phyloP scores from a whole-genome alignment of 1,284 basidiomycete genomes.

The Microbotryum violaceum region DNA sequence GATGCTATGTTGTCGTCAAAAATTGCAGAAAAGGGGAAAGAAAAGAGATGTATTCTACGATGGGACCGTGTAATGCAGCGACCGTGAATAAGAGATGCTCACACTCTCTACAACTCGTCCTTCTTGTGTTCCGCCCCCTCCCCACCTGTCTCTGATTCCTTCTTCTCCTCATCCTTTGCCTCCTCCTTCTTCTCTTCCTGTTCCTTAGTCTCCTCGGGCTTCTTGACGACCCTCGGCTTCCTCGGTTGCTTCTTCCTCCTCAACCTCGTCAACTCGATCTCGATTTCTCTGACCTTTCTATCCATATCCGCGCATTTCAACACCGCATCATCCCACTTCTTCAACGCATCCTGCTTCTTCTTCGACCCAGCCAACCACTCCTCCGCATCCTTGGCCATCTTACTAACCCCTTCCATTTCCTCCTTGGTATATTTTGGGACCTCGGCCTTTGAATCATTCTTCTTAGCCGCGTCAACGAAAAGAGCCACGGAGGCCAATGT shows the following conservation, averaged over 20 bases:
- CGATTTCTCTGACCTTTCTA: slow-evolving; percentile 66
- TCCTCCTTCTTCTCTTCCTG: not conserved
- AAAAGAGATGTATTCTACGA: too few relatives aligned
- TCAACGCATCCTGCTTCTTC: slow-evolving; percentile 65
- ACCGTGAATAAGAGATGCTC: too few relatives aligned
- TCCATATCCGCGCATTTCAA: slow-evolving; percentile 74
- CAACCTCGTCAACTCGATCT: slow-evolving; percentile 51
- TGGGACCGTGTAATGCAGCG: too few relatives aligned
- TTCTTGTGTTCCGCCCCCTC: not conserved
- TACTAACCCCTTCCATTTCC: slow-evolving; percentile 67
- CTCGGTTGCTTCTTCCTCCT: slow-evolving; percentile 28
- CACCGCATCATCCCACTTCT: slow-evolving; percentile 68
- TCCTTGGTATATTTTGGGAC: slow-evolving; percentile 60
- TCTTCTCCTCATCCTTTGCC: slow-evolving; percentile 12
- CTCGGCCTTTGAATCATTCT: slow-evolving; percentile 48
- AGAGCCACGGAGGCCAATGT: slow-evolving; percentile 52
- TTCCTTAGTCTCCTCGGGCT: not conserved
- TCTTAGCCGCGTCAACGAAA: slow-evolving; percentile 69
- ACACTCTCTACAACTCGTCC: slow-evolving; percentile 4
- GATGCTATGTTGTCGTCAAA: too few relatives aligned
- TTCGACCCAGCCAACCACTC: slow-evolving; percentile 69
- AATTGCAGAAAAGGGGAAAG: too few relatives aligned
- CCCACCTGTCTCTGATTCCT: slow-evolving; percentile 11
- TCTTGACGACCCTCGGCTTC: slow-evolving; percentile 14
- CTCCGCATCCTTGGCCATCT: slow-evolving; percentile 65